Evolutionary conservation across 495 filamentous ascomycete species (phyloP), one percentile per base, ranked within the genome.

Genomic region (Xylaria intraflava): DNA sequence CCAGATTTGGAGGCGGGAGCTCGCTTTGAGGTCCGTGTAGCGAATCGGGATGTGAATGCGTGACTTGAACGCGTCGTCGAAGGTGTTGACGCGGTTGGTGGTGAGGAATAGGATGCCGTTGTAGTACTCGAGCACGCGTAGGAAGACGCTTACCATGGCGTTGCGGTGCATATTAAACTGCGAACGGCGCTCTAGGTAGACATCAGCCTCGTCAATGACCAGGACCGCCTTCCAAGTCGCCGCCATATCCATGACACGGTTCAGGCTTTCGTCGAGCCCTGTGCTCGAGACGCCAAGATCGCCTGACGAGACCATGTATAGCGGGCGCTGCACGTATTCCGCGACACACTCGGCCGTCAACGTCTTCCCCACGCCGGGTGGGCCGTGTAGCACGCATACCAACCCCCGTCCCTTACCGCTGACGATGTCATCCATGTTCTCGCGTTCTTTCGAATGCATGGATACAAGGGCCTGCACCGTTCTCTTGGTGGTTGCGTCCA

Each of bases 251-350:
- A 84, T 70, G 38, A 82, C 74, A 8, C 62, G 50, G n/a, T 76
- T 72, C 7, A 84, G 67, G 0, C 53, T 45, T 4, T 40, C 11
- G 53, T 69, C 65, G 6, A 69, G 59, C 1, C 56, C 54, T 0
- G 50, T 50, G 10, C 69, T 68, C n/a, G 61, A 48, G 7, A 60
- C 70, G 4, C 79, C 78, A 0, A 82, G 66, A 19, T 83, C 79
- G 7, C 79, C 78, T 0, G 72, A 72, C 7, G 75, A 78, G 5
- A 85, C 71, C 20, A 65, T 63, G 57, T 76, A 78, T 0, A 85
- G 68, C 11, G 82, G 80, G n/a, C 69, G 69, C 29, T 74, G 52
- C 9, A 71, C 69, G 29, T 70, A 58, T 55, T 81, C 78, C 0
- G 81, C 79, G 7, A 81, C 68, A n/a, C 67, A 70, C 47, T 76